Conservation (phyloP, 306 rosid species). For the Sicyos baderoa region DNA sequence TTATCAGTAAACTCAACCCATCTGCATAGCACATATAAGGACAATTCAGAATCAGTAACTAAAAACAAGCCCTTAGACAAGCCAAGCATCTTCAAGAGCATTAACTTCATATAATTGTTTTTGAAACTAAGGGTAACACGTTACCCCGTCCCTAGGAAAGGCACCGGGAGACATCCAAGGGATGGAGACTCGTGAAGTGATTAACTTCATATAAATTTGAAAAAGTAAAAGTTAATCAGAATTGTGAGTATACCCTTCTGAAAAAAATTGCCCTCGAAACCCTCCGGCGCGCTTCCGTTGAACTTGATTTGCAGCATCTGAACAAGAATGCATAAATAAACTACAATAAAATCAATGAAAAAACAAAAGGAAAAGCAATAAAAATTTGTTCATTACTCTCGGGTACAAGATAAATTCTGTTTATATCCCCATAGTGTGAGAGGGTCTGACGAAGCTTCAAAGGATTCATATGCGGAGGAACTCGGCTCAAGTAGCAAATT, state of each 20-base stretch:
- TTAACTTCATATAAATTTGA: not conserved
- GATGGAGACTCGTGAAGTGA: too few relatives aligned
- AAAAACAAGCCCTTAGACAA: not conserved
- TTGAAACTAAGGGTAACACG: too few relatives aligned
- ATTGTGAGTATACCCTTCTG: slow-evolving; percentile 52
- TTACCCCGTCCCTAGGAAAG: too few relatives aligned
- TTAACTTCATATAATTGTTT: too few relatives aligned
- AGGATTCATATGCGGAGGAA: slow-evolving; percentile 83
- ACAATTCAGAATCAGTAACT: slow-evolving; percentile 12
- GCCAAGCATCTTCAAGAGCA: not conserved
- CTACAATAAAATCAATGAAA: not conserved
- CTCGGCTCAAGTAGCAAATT: slow-evolving; percentile 49
- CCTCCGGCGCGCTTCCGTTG: slow-evolving; percentile 39
- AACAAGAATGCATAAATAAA: not conserved
- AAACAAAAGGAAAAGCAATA: not conserved
- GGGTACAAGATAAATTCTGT: slow-evolving; percentile 61
- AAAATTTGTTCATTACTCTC: slow-evolving; percentile 29
- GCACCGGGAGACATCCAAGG: too few relatives aligned
- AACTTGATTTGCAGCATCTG: slow-evolving; percentile 40
- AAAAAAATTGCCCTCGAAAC: slow-evolving; percentile 39
- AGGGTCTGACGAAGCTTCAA: slow-evolving; percentile 58
- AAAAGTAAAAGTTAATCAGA: not conserved
- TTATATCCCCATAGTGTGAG: slow-evolving; percentile 61
- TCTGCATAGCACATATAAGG: slow-evolving; percentile 33
- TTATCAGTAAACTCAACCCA: slow-evolving; percentile 83